Evolutionary conservation across 2,329 filamentous ascomycete species (phyloP).

Genomic region (Epicoccum nigrum): DNA sequence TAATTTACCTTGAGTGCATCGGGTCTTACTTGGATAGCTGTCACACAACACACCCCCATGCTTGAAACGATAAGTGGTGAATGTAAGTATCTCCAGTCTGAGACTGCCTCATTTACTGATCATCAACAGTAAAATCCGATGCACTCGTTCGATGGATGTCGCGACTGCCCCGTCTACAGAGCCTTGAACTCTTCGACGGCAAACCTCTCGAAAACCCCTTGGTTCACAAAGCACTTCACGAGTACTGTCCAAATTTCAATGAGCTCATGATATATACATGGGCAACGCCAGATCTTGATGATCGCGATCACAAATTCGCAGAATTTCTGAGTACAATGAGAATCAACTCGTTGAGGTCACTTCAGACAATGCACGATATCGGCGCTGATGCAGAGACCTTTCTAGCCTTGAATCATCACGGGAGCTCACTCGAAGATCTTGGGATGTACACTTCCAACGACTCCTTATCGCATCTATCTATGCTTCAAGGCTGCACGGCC

Average conservation of each 20-base stretch:
- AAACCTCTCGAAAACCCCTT: slow-evolving; percentile 62
- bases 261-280: slow-evolving; percentile 64
- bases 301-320: slow-evolving; percentile 64
- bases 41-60: slow-evolving; percentile 56
- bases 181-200: slow-evolving; percentile 67
- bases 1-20: neutral
- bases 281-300: slow-evolving; percentile 38
- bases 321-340: slow-evolving; percentile 63
- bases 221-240: slow-evolving; percentile 59
- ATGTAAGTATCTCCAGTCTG: slow-evolving; percentile 39
- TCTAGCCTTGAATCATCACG: slow-evolving; percentile 59
- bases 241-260: slow-evolving; percentile 66
- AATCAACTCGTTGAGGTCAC: slow-evolving; percentile 63
- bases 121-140: slow-evolving; percentile 53
- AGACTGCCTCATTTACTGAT: slow-evolving; percentile 12
- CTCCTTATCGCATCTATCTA: slow-evolving; percentile 56
- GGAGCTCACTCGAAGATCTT: slow-evolving; percentile 61
- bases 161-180: slow-evolving; percentile 62
- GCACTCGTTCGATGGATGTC: slow-evolving; percentile 65
- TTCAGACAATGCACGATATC: slow-evolving; percentile 64
- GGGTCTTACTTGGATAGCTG: slow-evolving; percentile 41
- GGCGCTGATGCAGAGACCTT: slow-evolving; percentile 62
- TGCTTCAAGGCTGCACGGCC: slow-evolving; percentile 57
- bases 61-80: slow-evolving; percentile 66
- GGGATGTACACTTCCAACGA: slow-evolving; percentile 58